Base-by-base conservation (phyloP, 2,329 filamentous ascomycete species). In the Monosporascus ibericus region DNA sequence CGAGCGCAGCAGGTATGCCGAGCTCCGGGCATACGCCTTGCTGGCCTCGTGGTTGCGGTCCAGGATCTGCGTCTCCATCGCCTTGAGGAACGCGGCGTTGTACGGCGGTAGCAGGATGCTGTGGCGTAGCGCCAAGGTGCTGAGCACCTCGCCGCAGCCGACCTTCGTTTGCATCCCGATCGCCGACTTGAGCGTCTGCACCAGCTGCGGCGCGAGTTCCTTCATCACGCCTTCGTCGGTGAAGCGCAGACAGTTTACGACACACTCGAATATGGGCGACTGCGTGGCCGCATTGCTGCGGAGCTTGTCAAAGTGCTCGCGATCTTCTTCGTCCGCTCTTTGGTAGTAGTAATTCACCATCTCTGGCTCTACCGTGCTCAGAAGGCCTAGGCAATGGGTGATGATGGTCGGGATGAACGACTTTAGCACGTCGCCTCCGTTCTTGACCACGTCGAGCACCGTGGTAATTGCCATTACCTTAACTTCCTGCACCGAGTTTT, bases 41-140 rank as follows among this genome's bases (percentile, higher is more conserved):
- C 88, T 92, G 52, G 96, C 92, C 18, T 95, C 94, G 61, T 96
- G 91, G 64, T 99, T 99, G 57, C 88, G 86, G 67, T 99, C 94
- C 48, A 96, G 79, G 1, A 92, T 82, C 53, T 92, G 83, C 68
- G 90, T 92, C 62, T 90, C 84, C 57, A 96, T 79, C 9, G 91
- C 68, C 58, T 85, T 86, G 48, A 96, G 75, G 62, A 96, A 91
- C 8, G 79, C 76, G 56, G 88, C 82, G 14, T 89, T 86, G 62
- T 92, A 85, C 0, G 88, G 85, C 38, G 80, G 81, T 68, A 96
- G 89, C 30, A 92, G 75, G 38, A 85, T 79, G 37, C 81, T 83
- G 58, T 92, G 88, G 14, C 90, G 83, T 48, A 92, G 92, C 48
- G 90, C 88, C 7, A 99, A 78, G 1, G 90, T 92, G 7, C 89